Evolutionary conservation across 2,329 filamentous ascomycete genomes (phyloP).

Genomic region (Rasamsonia emersonii): DNA sequence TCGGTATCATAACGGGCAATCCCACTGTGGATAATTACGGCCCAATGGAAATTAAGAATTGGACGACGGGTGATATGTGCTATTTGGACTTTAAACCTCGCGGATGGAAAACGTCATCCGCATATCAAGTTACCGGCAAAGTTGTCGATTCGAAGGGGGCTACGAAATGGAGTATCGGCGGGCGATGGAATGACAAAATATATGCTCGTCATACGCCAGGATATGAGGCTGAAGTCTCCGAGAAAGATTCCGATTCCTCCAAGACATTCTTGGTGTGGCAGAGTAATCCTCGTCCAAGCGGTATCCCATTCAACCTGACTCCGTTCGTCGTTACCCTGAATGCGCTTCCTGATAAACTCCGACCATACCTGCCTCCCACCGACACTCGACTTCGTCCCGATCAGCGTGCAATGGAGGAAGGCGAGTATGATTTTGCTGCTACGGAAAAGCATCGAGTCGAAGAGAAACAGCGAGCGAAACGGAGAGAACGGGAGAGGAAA

Average conservation of each 20-base stretch:
- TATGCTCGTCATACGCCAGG: conserved; percentile 90
- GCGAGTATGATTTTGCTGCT: conserved; percentile 89
- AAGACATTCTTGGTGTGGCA: conserved; percentile 92
- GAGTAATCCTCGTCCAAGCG: conserved; percentile 67
- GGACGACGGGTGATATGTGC: conserved; percentile 88
- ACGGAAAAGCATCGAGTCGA: conserved; percentile 91
- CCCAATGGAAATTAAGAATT: conserved; percentile 94
- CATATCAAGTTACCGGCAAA: conserved; percentile 81
- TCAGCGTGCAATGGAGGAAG: conserved; percentile 96
- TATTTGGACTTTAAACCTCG: conserved; percentile 86
- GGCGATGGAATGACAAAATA: conserved; percentile 94
- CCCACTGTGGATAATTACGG: conserved; percentile 98
- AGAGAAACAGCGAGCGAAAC: conserved; percentile 73
- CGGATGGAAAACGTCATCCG: conserved; percentile 90
- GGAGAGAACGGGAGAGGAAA: conserved; percentile 61
- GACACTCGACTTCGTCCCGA: conserved; percentile 90
- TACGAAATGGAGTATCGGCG: conserved; percentile 81
- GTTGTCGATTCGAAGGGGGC: conserved; percentile 71
- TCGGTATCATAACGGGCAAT: conserved; percentile 95
- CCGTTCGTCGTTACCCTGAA: conserved; percentile 94
- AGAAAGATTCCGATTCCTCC: conserved; percentile 49
- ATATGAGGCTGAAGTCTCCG: conserved; percentile 57
- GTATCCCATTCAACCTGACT: conserved; percentile 93
- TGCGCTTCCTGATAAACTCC: conserved; percentile 75
- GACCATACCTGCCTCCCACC: conserved; percentile 72